Base-by-base conservation (phyloP, 1,139 yeast species). In the Wickerhamomyces sp. region DNA sequence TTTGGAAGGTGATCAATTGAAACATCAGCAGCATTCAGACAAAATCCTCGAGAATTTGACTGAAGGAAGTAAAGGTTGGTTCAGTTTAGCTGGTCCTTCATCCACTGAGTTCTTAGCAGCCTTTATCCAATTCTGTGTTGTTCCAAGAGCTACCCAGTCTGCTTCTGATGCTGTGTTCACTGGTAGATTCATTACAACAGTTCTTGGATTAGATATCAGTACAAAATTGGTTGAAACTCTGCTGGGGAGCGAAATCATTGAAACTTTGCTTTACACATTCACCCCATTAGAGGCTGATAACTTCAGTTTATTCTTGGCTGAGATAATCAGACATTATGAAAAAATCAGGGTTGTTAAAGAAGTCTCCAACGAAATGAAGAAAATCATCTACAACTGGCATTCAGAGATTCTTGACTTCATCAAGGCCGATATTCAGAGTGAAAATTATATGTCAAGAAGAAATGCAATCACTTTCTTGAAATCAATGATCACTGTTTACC, bases 241-340 rank as follows among this genome's bases (percentile, higher is more conserved):
- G 35, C 72, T 89, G 46, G 64, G 69, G 1, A 69, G 70, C 7
- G 69, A 75, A 6, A 65, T 83, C 14, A 62, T 86, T 29, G 74
- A 75, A 48, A 79, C 84, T 3, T 74, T 88, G 0, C 61, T 90
- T 18, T 83, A 79, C 56, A 80, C 94, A 2, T 76, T 82, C 43
- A 86, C 96, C 0, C 76, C 89, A 1, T 65, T 74, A 8, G 96
- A 91, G 60, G 82, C 95, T 0, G 96, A 90, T 58, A 86, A 87
- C 60, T 62, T 89, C 39, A 96, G 96, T 2, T 64, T 88, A 27
- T 90, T 91, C 56, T 76, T 81, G 56, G 73, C 80, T 13, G 81
- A 78, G 38, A 53, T 86, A 1, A 65, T 90, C 37, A 68, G 63
- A 8, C 67, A 65, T 15, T 68, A 84, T 23, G 66, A 66, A 48